Conservation (phyloP, 2,329 filamentous ascomycete species). For the Coniosporium uncinatum region DNA sequence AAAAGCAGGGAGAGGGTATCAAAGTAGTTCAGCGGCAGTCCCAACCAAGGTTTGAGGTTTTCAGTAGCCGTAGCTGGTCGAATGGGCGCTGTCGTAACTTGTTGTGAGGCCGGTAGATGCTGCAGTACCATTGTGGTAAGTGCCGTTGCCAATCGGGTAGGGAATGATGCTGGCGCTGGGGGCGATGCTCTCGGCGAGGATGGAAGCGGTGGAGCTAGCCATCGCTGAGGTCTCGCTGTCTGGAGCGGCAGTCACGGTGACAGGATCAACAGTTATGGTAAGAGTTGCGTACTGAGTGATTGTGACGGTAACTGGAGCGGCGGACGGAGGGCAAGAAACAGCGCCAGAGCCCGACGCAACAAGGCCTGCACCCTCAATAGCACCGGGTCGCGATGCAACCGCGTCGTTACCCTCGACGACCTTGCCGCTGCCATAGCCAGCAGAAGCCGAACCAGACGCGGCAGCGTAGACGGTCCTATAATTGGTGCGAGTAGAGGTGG, state of each 20-base stretch:
- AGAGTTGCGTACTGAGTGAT: constrained; percentile 20
- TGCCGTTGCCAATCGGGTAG: neutral
- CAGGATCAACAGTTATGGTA: constrained; percentile 14
- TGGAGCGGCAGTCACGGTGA: neutral
- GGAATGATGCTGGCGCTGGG: neutral
- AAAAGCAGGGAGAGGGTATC: neutral
- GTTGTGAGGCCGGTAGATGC: neutral
- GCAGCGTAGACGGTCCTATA: constrained; percentile 4
- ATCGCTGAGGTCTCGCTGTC: no score
- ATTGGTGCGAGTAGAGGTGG: neutral
- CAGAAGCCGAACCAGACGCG: constrained; percentile 13
- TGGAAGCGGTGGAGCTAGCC: no score
- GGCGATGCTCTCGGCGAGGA: neutral
- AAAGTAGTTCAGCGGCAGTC: no score
- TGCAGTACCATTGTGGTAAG: neutral
- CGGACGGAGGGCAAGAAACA: neutral
- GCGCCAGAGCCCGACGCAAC: neutral
- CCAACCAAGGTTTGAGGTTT: no score
- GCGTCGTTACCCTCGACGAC: no score
- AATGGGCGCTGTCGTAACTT: neutral
- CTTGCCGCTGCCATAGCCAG: constrained; percentile 1
- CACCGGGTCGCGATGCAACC: neutral
- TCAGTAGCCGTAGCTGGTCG: neutral
- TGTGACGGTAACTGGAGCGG: constrained; percentile 18
- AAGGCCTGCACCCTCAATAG: neutral